phyloP scores from a whole-genome alignment of 441 rosid genomes.

The Euphorbia schlechtendalii region DNA sequence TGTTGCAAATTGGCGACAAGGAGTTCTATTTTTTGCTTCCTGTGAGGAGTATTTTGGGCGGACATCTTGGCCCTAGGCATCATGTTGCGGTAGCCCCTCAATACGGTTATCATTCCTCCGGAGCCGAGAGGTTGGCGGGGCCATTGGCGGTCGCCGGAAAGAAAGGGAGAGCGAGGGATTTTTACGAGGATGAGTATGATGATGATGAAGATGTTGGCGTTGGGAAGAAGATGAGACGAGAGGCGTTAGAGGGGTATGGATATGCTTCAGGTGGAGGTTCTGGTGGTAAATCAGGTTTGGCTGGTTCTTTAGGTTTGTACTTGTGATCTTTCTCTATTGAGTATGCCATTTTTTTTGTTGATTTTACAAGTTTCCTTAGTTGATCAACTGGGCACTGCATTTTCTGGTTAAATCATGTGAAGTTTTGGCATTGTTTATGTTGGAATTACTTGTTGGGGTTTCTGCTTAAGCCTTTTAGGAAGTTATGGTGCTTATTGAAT shows the following conservation, averaged over 20 bases:
- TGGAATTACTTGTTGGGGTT: neutral
- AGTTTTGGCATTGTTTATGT: too few species aligned
- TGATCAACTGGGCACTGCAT: neutral
- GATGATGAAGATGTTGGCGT: conserved; percentile 25
- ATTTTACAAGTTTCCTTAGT: neutral
- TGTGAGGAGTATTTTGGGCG: conserved; percentile 79
- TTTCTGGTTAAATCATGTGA: too few species aligned
- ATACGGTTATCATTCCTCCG: conserved; percentile 36
- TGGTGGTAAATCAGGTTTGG: conserved; percentile 43
- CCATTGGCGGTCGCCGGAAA: conserved; percentile 29
- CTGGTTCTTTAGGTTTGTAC: conserved; percentile 39
- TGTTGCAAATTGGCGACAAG: conserved; percentile 87
- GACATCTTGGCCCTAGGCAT: conserved; percentile 56
- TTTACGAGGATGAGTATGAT: conserved; percentile 48
- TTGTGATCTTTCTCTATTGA: neutral
- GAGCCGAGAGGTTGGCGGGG: conserved; percentile 29
- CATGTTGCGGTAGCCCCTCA: conserved; percentile 43
- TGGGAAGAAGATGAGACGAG: conserved; percentile 73
- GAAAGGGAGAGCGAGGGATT: conserved; percentile 54
- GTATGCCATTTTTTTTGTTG: neutral
- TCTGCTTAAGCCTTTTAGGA: neutral
- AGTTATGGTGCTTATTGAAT: neutral
- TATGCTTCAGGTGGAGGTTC: conserved; percentile 39
- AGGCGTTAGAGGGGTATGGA: conserved; percentile 44
- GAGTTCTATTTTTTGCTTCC: conserved; percentile 86